Evolutionary conservation across 1,284 basidiomycete species (phyloP), one percentile per base, ranked within the genome.

Genomic region (Malassezia dermatis): DNA sequence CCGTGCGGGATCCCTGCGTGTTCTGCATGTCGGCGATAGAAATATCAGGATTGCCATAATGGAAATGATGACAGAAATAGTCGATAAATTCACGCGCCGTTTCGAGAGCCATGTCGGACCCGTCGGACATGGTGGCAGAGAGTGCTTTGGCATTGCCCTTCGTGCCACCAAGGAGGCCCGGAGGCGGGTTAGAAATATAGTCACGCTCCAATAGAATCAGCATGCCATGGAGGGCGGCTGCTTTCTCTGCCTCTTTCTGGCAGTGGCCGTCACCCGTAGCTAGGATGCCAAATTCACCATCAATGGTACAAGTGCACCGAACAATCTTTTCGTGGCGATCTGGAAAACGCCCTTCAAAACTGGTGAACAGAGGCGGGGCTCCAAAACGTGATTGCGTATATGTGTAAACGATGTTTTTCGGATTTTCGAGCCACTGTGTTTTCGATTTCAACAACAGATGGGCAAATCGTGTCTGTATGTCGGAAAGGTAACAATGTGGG

Each of bases 61-160:
- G 78, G 75, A 85, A 94, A 35, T 83, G 80, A 40, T 83, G 81
- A 75, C 89, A 94, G 73, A 95, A 95, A 71, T 86, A 96, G 64
- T 91, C 89, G 84, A 95, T 90, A 77, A 95, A 96, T 62, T 83
- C 83, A 51, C 86, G 83, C 0, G 89, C 89, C 45, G 82, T 81
- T 55, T 90, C 87, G 45, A 85, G 84, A 7, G 78, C 79, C 61
- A 93, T 80, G 24, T 76, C 65, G 4, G 82, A 79, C 23, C 83
- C 83, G 69, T 90, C 85, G 15, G 82, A 81, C 19, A 94, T 79
- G 5, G 62, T 56, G 30, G 41, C 27, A 51, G 49, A 31, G 3
- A 40, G 42, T 35, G 45, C 44, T 5, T 34, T 45, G 1, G 31
- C 32, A 21, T 54, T 53, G 42, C 53, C 58, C 63, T 72, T 56